Conservation (phyloP, 495 filamentous ascomycete species). For the Neurospora sublineolata region DNA sequence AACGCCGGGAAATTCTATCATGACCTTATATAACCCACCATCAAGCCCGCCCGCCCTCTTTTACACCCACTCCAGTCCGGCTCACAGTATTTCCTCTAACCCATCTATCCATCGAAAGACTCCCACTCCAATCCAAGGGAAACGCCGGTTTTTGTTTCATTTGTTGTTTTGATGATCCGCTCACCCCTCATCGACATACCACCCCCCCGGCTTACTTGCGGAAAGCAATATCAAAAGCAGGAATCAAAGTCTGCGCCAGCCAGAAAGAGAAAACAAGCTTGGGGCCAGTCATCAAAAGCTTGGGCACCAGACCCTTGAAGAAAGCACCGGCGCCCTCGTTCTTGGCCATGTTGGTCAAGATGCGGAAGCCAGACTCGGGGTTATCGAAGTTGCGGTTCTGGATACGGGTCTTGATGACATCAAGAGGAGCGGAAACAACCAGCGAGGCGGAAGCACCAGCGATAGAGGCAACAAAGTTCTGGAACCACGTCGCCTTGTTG, state of each 20-base stretch:
- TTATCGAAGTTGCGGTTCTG: conserved; percentile 99
- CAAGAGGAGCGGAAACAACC: conserved; percentile 85
- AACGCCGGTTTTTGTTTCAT: background rate
- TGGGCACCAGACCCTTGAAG: conserved; percentile 96
- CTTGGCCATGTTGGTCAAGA: conserved; percentile 76
- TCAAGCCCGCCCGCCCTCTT: background rate
- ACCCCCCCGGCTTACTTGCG: background rate
- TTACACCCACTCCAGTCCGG: background rate
- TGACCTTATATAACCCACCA: background rate
- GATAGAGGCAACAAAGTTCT: conserved; percentile 97
- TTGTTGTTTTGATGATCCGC: too few species aligned
- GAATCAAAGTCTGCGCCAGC: conserved; percentile 89
- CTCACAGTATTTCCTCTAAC: too few species aligned
- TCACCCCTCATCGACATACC: background rate
- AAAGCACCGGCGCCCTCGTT: conserved; percentile 77
- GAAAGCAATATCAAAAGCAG: conserved; percentile 36
- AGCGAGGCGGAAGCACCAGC: conserved; percentile 86
- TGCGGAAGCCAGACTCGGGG: conserved; percentile 85
- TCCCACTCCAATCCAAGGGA: background rate
- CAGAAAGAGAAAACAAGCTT: conserved; percentile 99
- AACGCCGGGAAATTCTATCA: background rate
- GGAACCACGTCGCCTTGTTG: conserved; percentile 83
- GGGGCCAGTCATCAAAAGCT: conserved; percentile 95
- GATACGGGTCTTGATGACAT: conserved; percentile 98
- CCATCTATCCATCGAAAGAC: background rate